Evolutionary conservation across 202 grass and related monocot genomes (phyloP), one percentile per base, ranked within the genome.

Genomic region (Schoenoplectus triqueter): DNA sequence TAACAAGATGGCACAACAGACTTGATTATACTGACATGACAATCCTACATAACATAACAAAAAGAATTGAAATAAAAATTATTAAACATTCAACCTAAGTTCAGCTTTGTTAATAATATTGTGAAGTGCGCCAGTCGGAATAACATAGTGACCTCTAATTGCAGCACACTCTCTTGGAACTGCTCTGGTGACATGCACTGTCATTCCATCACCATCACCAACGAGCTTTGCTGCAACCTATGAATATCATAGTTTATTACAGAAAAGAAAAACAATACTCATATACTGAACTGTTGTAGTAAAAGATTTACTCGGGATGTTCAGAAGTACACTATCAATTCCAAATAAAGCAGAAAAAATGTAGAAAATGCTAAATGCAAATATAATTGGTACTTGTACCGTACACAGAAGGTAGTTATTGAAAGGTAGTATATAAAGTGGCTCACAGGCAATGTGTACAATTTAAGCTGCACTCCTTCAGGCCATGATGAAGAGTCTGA

Each of bases 201-300:
- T 92, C 52, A 97, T 86, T 40, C 92, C 88, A 64, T 94, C 90
- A 0, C 90, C 92, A 82, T 97, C 92, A 73, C 84, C 92, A 64
- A 83, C 63, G 0, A 83, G 19, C 40, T 69, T 70, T 83, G 48
- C 66, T 10, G 54, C 20, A 3, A 83, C 81, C 81, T 83, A 21
- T 70, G 48, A 83, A 0, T 44, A 66, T 66, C 22, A 78, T 78
- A 60, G 1, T 31, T 31, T 31, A 39, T 78, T 39, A 78, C 21
- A 21, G 10, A 77, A 57, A 57, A 57, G 10, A 60, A 44, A 22
- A 44, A 78, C 46, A 11, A 9, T 77, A 11, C 2, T 40, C 47
- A 5, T 40, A n/a, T 56, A 40, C 19, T 15, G 2, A 56, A 56
- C 2, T 1, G 11, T 77, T 7, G 5, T 11, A 15, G 40, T 77